Percentiles rank a stretch among this genome's conserved stretches.
Evolutionary conservation across 2,329 filamentous ascomycete genomes (phyloP).

Genomic region (Fusarium algeriense): DNA sequence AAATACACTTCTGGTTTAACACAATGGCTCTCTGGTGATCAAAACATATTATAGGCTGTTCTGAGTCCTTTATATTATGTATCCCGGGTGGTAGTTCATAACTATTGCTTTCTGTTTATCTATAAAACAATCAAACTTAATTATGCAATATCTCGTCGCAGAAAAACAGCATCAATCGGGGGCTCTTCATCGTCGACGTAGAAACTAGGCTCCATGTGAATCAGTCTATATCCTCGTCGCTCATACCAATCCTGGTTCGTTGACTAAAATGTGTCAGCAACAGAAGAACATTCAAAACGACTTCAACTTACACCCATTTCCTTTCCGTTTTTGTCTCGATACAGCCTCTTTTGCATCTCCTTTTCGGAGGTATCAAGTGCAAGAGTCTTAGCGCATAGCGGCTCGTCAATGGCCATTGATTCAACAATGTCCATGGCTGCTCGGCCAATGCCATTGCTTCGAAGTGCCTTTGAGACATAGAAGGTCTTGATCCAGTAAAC

Average conservation of each 20-base stretch:
- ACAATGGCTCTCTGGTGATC: too few relatives aligned
- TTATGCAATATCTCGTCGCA: slow-evolving; percentile 22
- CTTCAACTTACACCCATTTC: slow-evolving; percentile 11
- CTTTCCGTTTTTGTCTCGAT: slow-evolving; percentile 2
- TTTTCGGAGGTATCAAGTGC: slow-evolving; percentile 47
- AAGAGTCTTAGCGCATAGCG: slow-evolving; percentile 43
- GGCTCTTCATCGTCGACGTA: slow-evolving; percentile 8
- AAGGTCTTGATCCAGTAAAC: slow-evolving; percentile 51
- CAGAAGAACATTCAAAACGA: accelerated
- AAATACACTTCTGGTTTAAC: too few relatives aligned
- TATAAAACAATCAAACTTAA: too few relatives aligned
- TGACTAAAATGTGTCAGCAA: slow-evolving; percentile 19
- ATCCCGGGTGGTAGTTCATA: too few relatives aligned
- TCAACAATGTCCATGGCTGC: slow-evolving; percentile 49
- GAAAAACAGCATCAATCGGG: slow-evolving; percentile 18
- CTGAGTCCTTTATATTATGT: accelerated
- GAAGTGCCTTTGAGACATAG: slow-evolving; percentile 44
- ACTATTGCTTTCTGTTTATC: too few relatives aligned
- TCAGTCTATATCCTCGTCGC: slow-evolving; percentile 44
- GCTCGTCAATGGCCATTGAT: slow-evolving; percentile 43
- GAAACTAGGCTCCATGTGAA: slow-evolving; percentile 27
- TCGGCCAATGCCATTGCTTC: slow-evolving; percentile 45
- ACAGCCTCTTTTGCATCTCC: slow-evolving; percentile 31
- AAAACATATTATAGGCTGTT: too few relatives aligned
- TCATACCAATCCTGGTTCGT: slow-evolving; percentile 50